phyloP scores from a whole-genome alignment of 176 grass and related monocot species.

The Chrysopogon serrulatus region DNA sequence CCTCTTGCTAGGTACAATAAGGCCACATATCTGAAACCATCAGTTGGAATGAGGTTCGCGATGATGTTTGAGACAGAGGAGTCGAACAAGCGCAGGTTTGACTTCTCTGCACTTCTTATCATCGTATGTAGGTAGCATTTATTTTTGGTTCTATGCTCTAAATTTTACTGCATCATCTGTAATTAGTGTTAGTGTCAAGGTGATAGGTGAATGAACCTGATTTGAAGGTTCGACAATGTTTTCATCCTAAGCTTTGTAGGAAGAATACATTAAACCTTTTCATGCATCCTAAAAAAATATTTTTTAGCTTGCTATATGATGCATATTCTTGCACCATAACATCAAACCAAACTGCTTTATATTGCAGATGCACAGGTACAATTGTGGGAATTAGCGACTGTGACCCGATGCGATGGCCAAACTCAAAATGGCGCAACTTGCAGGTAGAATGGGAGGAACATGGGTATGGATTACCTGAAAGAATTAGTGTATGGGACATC shows the following conservation, averaged over 20 bases:
- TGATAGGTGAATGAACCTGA: background rate
- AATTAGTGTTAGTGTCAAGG: background rate
- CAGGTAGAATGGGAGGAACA: constrained; percentile 98
- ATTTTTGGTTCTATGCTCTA: background rate
- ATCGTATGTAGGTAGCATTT: background rate
- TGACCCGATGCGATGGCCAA: constrained; percentile 91
- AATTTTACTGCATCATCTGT: background rate
- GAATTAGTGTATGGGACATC: constrained; percentile 89
- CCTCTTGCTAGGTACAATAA: constrained; percentile 76
- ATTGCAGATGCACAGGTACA: constrained; percentile 77
- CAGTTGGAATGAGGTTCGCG: constrained; percentile 88
- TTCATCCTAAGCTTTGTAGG: background rate
- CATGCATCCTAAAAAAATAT: background rate
- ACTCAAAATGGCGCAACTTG: constrained; percentile 95
- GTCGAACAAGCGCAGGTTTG: constrained; percentile 85
- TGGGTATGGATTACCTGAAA: constrained; percentile 83
- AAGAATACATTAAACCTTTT: background rate
- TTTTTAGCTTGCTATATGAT: background rate
- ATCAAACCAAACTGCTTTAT: background rate
- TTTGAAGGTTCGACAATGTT: constrained; percentile 3
- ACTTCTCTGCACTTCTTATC: background rate
- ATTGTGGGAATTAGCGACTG: constrained; percentile 71
- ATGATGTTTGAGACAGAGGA: constrained; percentile 99
- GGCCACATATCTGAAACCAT: constrained; percentile 72
- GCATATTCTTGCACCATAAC: background rate